phyloP scores from a whole-genome alignment of 2,329 filamentous ascomycete genomes.

The Thermoascus crustaceus region DNA sequence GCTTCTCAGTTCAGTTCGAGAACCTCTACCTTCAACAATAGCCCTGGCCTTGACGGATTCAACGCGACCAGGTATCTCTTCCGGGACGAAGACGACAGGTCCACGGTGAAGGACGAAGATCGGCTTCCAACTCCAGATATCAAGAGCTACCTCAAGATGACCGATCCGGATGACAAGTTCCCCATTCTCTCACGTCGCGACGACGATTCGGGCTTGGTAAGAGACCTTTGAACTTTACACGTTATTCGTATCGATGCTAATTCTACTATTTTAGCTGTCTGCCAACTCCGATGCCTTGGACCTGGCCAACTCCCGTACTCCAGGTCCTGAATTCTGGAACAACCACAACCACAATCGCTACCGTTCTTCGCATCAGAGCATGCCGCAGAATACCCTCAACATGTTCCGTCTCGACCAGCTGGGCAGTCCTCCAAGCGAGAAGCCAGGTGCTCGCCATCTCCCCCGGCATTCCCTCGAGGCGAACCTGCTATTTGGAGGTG shows the following conservation, averaged over 20 bases:
- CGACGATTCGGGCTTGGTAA: constrained; percentile 48
- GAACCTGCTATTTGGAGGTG: constrained; percentile 28
- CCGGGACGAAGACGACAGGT: constrained; percentile 65
- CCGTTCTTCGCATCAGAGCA: constrained; percentile 55
- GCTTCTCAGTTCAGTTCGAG: constrained; percentile 24
- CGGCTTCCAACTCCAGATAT: constrained; percentile 55
- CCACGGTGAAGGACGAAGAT: constrained; percentile 37
- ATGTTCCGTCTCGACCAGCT: constrained; percentile 33
- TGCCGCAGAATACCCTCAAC: constrained; percentile 47
- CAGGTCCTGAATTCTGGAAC: constrained; percentile 59
- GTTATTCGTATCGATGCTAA: constrained; percentile 28
- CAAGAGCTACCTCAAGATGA: constrained; percentile 62
- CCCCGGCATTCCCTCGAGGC: constrained; percentile 40
- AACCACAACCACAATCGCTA: constrained; percentile 51
- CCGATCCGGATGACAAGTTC: constrained; percentile 73
- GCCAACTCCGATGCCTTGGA: constrained; percentile 74
- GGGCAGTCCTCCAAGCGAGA: constrained; percentile 23
- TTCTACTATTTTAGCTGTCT: constrained; percentile 56
- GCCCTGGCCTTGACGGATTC: constrained; percentile 63
- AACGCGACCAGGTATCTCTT: constrained; percentile 83
- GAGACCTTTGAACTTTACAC: constrained; percentile 15
- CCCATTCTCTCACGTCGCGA: constrained; percentile 54
- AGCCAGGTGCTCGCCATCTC: constrained; percentile 26
- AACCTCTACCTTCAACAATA: constrained; percentile 19
- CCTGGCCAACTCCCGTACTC: constrained; percentile 62